These are phyloP conservation scores for Chenopodium formosanum DNA, from an alignment of 148 eudicot genomes.

Conservation along the genomic window DNA sequence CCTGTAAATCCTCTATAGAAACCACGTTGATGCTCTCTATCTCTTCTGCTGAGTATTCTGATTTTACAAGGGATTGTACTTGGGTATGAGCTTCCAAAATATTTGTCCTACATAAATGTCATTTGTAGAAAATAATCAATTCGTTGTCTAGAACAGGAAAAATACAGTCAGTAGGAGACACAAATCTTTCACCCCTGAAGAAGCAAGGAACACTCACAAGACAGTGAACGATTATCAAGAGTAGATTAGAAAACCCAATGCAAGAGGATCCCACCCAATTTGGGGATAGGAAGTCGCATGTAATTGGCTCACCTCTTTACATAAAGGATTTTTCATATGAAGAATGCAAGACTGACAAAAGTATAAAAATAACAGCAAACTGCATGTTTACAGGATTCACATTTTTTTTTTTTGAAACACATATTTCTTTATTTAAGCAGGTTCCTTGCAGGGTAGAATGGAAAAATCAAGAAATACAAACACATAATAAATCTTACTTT, in stretches of 20 bases:
- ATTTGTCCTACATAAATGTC: constrained; percentile 61
- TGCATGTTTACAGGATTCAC: neutral
- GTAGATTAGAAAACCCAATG: neutral
- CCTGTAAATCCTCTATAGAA: constrained; percentile 65
- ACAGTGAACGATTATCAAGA: neutral
- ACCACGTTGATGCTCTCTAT: constrained; percentile 57
- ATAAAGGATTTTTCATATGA: neutral
- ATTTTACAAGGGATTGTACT: constrained; percentile 58
- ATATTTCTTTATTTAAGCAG: too few species aligned
- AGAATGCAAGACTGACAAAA: neutral
- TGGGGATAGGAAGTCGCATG: neutral
- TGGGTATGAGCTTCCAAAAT: constrained; percentile 86
- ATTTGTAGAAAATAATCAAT: neutral
- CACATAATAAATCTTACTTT: constrained; percentile 51
- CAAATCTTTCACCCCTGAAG: neutral
- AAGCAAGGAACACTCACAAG: neutral
- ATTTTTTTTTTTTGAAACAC: too few species aligned
- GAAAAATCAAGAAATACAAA: neutral
- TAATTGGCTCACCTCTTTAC: neutral
- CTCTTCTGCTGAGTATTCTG: constrained; percentile 75
- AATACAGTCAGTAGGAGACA: neutral
- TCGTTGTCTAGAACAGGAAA: too few species aligned
- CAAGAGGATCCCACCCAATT: neutral
- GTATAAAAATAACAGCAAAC: neutral
- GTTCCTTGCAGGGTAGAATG: neutral